Conservation (phyloP, 2,329 filamentous ascomycete genomes). For the Thermothelomyces thermophilus region DNA sequence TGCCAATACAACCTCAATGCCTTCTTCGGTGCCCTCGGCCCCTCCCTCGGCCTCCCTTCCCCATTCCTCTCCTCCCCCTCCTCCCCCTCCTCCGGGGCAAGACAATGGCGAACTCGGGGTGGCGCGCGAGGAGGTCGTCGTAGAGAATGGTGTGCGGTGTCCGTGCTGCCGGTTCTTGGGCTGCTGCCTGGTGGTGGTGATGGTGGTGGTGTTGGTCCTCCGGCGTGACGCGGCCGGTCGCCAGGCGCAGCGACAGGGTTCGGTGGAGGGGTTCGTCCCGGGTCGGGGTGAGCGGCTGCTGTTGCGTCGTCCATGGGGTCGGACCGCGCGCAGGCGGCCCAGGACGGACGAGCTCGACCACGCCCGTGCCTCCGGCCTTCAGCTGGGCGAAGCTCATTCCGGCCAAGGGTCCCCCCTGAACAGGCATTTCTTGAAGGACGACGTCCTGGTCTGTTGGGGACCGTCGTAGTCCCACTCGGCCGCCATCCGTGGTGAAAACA, state of each 20-base stretch:
- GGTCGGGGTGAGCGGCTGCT: neutral
- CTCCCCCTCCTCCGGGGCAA: constrained; percentile 10
- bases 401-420: neutral
- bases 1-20: constrained; percentile 6
- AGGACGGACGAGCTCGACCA: constrained; percentile 8
- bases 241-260: neutral
- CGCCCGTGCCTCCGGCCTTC: constrained; percentile 1
- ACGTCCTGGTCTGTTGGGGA: neutral
- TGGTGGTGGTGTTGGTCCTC: neutral
- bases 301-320: neutral
- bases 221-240: neutral
- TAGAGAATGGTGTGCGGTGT: neutral
- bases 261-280: constrained; percentile 3
- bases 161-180: no score
- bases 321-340: neutral
- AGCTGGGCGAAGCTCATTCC: neutral
- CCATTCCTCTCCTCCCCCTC: no score
- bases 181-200: no score
- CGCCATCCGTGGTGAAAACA: neutral
- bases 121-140: constrained; percentile 1
- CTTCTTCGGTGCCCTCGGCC: neutral
- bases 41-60: neutral
- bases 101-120: constrained; percentile 3
- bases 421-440: neutral
- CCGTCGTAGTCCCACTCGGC: constrained; percentile 3